A percentile compares a stretch with the other conserved stretches of the same genome.
Conservation (phyloP, 768 basidiomycete species). For the Tubosaeta sp. region DNA sequence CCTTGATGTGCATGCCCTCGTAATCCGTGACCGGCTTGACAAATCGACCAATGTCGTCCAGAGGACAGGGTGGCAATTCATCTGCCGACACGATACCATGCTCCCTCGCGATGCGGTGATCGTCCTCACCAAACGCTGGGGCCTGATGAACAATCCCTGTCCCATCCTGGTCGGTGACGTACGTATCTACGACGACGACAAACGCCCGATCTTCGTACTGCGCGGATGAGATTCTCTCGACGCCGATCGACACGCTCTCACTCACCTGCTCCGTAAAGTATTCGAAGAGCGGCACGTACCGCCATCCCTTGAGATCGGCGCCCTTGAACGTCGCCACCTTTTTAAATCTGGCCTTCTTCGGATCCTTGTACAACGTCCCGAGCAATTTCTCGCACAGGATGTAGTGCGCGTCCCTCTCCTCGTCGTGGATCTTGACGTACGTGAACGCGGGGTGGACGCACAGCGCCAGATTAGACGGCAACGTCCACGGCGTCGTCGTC, state of each 20-base stretch:
- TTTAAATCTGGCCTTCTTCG: slow-evolving; percentile 95
- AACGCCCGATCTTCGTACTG: slow-evolving; percentile 92
- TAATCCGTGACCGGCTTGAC: slow-evolving; percentile 90
- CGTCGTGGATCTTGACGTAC: slow-evolving; percentile 95
- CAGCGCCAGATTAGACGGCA: slow-evolving; percentile 91
- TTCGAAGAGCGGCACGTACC: slow-evolving; percentile 91
- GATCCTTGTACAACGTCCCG: slow-evolving; percentile 88
- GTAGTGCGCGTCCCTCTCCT: slow-evolving; percentile 80
- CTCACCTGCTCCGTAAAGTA: slow-evolving; percentile 92
- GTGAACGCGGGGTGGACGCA: slow-evolving; percentile 96
- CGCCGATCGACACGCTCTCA: slow-evolving; percentile 1
- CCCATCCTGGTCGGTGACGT: slow-evolving; percentile 90
- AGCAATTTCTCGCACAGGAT: slow-evolving; percentile 89
- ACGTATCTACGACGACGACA: slow-evolving; percentile 82
- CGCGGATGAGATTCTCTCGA: neutral
- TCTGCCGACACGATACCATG: slow-evolving; percentile 80
- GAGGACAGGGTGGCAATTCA: slow-evolving; percentile 94
- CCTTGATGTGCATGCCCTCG: slow-evolving; percentile 86
- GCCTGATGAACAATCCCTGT: slow-evolving; percentile 99
- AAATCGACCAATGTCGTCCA: slow-evolving; percentile 87
- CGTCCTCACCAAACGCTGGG: slow-evolving; percentile 97
- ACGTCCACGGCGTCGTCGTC: slow-evolving; percentile 99
- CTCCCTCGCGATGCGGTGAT: slow-evolving; percentile 87
- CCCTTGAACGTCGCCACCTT: slow-evolving; percentile 86
- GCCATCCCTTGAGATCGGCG: slow-evolving; percentile 92